Percentiles rank a stretch among this genome's conserved stretches.
Evolutionary conservation across 2,329 filamentous ascomycete genomes (phyloP).

Genomic region (Plenodomus tracheiphilus): DNA sequence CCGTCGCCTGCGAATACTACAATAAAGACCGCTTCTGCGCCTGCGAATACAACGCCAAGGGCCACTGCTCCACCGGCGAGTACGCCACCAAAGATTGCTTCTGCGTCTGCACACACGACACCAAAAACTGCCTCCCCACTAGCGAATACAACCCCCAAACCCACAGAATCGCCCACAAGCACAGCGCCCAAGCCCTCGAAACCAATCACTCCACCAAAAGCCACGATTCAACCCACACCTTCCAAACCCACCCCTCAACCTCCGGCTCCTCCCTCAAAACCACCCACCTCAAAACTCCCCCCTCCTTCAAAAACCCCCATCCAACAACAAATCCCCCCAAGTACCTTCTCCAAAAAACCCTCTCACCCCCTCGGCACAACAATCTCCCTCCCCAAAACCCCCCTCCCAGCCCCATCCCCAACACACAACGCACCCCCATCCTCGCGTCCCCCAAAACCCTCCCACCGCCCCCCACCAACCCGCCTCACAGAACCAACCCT

Average conservation of each 20-base stretch:
- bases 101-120: too few relatives aligned
- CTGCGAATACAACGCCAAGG: too few relatives aligned
- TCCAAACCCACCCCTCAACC: neutral
- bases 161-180: conserved; percentile 1
- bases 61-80: too few relatives aligned
- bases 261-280: neutral
- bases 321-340: conserved; percentile 2
- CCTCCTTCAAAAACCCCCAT: neutral
- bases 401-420: conserved; percentile 16
- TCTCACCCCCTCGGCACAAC: conserved; percentile 20
- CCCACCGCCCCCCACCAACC: conserved; percentile 4
- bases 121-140: too few relatives aligned
- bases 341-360: conserved; percentile 20
- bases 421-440: conserved; percentile 4
- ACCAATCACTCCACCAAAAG: too few relatives aligned
- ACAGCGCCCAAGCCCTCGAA: conserved; percentile 4
- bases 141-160: too few relatives aligned
- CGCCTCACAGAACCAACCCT: conserved; percentile 26
- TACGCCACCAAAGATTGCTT: too few relatives aligned
- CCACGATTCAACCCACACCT: too few relatives aligned
- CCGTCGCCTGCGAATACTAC: neutral
- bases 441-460: conserved; percentile 3
- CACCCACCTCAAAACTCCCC: too few relatives aligned
- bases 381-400: conserved; percentile 28
- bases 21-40: too few relatives aligned